Evolutionary conservation across 2,329 filamentous ascomycete genomes (phyloP).

Genomic region (Fusarium subtropicale): DNA sequence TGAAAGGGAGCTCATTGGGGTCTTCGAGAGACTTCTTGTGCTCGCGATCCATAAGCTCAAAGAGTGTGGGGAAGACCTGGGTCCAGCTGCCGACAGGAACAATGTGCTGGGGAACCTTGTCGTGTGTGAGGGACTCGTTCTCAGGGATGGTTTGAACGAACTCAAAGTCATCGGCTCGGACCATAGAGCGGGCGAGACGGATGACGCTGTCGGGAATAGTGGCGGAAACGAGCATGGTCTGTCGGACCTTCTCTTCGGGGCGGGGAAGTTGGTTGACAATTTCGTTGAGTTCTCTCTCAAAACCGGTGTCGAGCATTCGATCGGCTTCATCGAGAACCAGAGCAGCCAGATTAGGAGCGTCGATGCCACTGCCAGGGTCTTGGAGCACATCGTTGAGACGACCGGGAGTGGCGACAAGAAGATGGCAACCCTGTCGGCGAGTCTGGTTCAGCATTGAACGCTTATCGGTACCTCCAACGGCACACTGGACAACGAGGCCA

Average conservation of each 20-base stretch:
- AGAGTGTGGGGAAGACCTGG: conserved; percentile 79
- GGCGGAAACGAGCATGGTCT: conserved; percentile 95
- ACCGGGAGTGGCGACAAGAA: conserved; percentile 91
- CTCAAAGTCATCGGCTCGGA: conserved; percentile 83
- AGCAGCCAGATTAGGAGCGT: conserved; percentile 85
- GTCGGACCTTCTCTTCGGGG: conserved; percentile 72
- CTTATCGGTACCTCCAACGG: conserved; percentile 94
- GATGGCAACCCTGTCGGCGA: conserved; percentile 81
- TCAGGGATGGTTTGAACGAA: conserved; percentile 89
- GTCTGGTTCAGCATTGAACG: conserved; percentile 73
- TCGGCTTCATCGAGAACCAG: conserved; percentile 97
- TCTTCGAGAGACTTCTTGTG: conserved; percentile 57
- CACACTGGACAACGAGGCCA: conserved; percentile 74
- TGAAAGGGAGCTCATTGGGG: conserved; percentile 73
- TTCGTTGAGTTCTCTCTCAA: conserved; percentile 71
- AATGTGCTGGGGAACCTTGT: conserved; percentile 83
- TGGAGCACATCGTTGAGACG: conserved; percentile 84
- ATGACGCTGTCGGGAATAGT: conserved; percentile 90
- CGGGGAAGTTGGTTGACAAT: conserved; percentile 74
- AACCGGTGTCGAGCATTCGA: conserved; percentile 97
- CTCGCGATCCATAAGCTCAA: conserved; percentile 78
- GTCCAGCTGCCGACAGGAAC: conserved; percentile 75
- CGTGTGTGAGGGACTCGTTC: conserved; percentile 86
- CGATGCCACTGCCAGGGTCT: conserved; percentile 71
- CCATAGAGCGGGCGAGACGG: conserved; percentile 78